Base-by-base conservation (phyloP, 208 protist species). In the Leishmania guyanensis region DNA sequence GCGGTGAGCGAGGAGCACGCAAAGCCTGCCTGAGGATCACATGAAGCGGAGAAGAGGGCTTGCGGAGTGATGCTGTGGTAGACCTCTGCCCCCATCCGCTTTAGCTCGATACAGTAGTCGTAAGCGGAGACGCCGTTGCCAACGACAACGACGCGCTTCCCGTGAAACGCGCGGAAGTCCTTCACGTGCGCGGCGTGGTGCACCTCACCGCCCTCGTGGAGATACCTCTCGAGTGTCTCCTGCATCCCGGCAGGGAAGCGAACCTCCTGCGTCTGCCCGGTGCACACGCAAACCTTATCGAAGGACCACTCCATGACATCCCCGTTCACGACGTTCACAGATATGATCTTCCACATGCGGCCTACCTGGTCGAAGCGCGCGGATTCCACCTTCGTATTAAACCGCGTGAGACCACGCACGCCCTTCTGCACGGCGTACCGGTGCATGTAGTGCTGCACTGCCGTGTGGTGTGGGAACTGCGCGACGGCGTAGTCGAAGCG, bases 251-350 rank as follows among this genome's bases (percentile, higher is more conserved):
- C 75, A 0, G 95, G 95, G 81, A 90, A 96, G 62, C 92, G 91
- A 68, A 89, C 80, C 84, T 95, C 90, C 68, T 98, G 93, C 51
- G 92, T 92, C 75, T 96, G 92, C 4, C 95, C 95, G 17, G 95
- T 96, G 83, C 92, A 95, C 62, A 98, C 93, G 75, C 92, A 96
- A 22, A 98, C 90, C 75, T 84, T 86, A 74, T 98, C 91, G 76
- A 98, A 98, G 33, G 89, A 84, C 91, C 93, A 98, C 79, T 96
- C 93, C 84, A 95, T 92, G n/a, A 97, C 90, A 80, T 98, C 95
- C 17, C 93, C 92, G 70, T 90, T 96, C 64, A 89, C 80, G 29
- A 97, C 83, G 78, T 98, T 98, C n/a, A 98, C 92, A 5, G 95
- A 95, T 58, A 96, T 92, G 16, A 98, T 43, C 79, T 93, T 93